Evolutionary conservation across 164 flowering plant genomes (phyloP), one percentile per base, ranked within the genome.

Genomic region (Vitis rupestris): DNA sequence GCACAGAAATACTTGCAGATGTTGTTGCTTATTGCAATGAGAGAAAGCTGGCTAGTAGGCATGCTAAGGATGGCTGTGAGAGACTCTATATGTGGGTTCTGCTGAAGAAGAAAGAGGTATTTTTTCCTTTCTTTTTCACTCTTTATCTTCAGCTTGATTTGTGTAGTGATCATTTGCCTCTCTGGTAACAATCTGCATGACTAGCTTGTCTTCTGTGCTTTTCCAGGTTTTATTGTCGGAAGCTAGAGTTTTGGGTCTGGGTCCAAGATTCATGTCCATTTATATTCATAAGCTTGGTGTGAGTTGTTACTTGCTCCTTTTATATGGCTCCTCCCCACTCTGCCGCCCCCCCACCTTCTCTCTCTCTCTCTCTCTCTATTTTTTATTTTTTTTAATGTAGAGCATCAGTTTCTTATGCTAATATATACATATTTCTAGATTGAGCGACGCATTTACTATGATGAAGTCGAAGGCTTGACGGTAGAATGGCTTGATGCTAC

Each of bases 191-290:
- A 59, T 64, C 15, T 27, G n/a, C n/a, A 66, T 59, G 51, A 37
- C 10, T 44, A 31, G 31, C 16, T 17, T 64, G 50, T n/a, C 2
- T 75, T 52, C 50, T 53, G 7, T 50, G 27, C 11, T 68, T 50
- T 50, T 72, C 66, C 97, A 95, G 99, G 70, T 87, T 71, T 71
- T 91, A 16, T 65, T 86, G 29, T 81, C 92, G 19, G 89, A 93
- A 71, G 99, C 97, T 48, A 82, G 97, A 79, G 95, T 95, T 23
- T 30, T 93, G 86, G 91, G 92, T 58, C 76, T 95, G 67, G 99
- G 99, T 10, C 97, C 99, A n/a, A 87, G 80, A 74, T 95, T 95
- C 78, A 91, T 95, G 98, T 83, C 94, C 19, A 72, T 95, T 29
- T 95, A 93, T 75, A 83, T 95, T 48, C 80, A 75, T 19, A 84